Evolutionary conservation across 495 filamentous ascomycete species (phyloP), one percentile per base, ranked within the genome.

Genomic region (Wilcoxina mikolae): DNA sequence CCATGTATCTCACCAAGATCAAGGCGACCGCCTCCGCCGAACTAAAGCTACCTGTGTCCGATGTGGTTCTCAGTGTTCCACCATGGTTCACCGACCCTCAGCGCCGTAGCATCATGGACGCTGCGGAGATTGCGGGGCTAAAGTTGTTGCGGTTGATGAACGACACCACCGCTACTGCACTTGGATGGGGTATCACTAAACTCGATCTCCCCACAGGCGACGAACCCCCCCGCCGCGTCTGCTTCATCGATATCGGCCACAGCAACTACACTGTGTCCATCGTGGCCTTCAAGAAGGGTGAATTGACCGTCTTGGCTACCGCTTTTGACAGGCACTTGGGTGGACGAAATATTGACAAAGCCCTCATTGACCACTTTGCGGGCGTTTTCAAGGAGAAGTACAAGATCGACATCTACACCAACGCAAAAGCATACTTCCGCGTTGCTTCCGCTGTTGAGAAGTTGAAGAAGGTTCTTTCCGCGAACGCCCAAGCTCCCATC

Each of bases 101-200:
- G 74, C 83, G 91, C 65, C 77, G 91, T 55, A 78, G 78, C 54
- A 74, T 99, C 56, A 74, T 96, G 60, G 91, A 99, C 68, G 93
- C 93, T 44, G 79, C 87, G 63, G 91, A 96, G 61, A 89, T 99
- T 62, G 85, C 91, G 46, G 90, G 91, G 47, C 74, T 99, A 59
- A 95, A 94, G 73, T 73, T 86, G 4, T 79, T 99, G 58, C 80
- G 93, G 56, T 75, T 99, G 47, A 90, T 99, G 76, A 96, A 99
- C 74, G 93, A 96, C 71, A 96, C 89, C 52, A 96, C 91, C 42
- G 91, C 91, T 52, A 88, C 87, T 55, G 91, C 91, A 35, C 80
- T 99, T 50, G 91, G 91, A 56, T 99, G 87, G 61, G 93, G 91
- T 69, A 96, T 99, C 73, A 96, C 91, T 46, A 95, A 96, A 74